Conservation (phyloP, 148 eudicot genomes). For the Rhododendron griersonianum region DNA sequence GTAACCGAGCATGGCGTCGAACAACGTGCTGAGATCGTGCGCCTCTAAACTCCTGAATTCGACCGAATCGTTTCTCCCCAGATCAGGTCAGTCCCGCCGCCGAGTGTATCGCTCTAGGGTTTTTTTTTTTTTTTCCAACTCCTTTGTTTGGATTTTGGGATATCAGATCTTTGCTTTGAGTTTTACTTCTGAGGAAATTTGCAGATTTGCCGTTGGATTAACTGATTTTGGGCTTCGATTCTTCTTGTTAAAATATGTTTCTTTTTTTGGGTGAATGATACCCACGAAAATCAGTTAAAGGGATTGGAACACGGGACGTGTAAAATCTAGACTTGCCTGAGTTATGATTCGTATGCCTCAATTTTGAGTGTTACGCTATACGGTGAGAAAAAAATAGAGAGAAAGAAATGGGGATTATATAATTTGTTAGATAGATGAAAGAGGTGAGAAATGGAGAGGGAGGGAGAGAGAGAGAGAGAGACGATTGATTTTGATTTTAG, state of each 20-base stretch:
- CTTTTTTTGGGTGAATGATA: background rate
- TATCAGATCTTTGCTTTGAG: background rate
- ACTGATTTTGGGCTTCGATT: background rate
- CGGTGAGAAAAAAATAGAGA: background rate
- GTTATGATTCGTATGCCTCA: background rate
- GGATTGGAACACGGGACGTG: background rate
- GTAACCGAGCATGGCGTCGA: constrained; percentile 52
- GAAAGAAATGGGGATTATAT: background rate
- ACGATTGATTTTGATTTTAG: background rate
- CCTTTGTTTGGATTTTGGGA: background rate
- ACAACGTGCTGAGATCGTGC: constrained; percentile 51
- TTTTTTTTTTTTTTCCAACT: background rate
- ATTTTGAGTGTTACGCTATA: background rate
- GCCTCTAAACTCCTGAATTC: constrained; percentile 54
- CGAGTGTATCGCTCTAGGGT: background rate
- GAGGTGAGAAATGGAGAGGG: too few species aligned
- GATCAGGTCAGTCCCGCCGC: constrained; percentile 40
- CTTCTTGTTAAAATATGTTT: background rate
- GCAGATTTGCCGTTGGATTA: background rate
- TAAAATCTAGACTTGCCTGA: background rate
- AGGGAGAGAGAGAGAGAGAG: background rate
- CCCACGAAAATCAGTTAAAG: background rate
- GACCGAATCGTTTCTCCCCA: constrained; percentile 43
- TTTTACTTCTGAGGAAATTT: background rate
- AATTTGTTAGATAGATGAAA: background rate